A percentile compares a stretch with the other conserved stretches of the same genome.
Evolutionary conservation across 2,329 filamentous ascomycete species (phyloP).

Genomic region (Clathrospora elynae): DNA sequence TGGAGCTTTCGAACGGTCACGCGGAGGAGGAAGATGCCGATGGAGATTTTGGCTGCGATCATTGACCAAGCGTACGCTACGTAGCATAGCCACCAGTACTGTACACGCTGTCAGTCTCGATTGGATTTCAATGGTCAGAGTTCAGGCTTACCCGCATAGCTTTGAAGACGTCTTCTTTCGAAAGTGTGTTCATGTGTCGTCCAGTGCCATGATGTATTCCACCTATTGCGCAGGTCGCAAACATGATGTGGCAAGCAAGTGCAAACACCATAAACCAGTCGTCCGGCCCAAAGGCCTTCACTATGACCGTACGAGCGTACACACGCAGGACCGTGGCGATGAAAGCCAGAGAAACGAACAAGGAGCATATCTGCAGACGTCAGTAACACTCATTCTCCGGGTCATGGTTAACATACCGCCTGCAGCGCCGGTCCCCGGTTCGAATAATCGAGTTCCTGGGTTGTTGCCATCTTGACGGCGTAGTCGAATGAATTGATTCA

Average conservation of each 20-base stretch:
- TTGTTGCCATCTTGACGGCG: slow-evolving; percentile 27
- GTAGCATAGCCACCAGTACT: slow-evolving; percentile 48
- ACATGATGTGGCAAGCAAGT: slow-evolving; percentile 36
- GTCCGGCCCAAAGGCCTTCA: slow-evolving; percentile 48
- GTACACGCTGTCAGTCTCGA: slow-evolving; percentile 1
- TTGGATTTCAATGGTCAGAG: background rate
- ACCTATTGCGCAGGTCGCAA: slow-evolving; percentile 37
- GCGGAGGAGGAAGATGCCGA: slow-evolving; percentile 44
- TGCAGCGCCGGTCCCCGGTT: slow-evolving; percentile 41
- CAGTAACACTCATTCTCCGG: slow-evolving; percentile 1
- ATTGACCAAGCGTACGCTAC: slow-evolving; percentile 41
- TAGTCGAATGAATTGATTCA: slow-evolving; percentile 20
- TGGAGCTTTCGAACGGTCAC: slow-evolving; percentile 38
- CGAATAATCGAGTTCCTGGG: too few relatives aligned
- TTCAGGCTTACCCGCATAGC: slow-evolving; percentile 35
- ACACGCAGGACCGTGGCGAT: slow-evolving; percentile 47
- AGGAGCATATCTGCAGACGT: slow-evolving; percentile 35
- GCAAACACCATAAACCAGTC: slow-evolving; percentile 43
- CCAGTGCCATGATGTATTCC: slow-evolving; percentile 43
- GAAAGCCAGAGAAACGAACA: slow-evolving; percentile 51
- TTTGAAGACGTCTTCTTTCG: slow-evolving; percentile 27
- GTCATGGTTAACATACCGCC: slow-evolving; percentile 30
- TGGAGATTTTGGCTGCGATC: slow-evolving; percentile 43
- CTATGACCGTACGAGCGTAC: slow-evolving; percentile 50
- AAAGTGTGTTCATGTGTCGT: slow-evolving; percentile 35